phyloP scores from a whole-genome alignment of 352 stramenopile genomes.

The Phytopythium delawarense region DNA sequence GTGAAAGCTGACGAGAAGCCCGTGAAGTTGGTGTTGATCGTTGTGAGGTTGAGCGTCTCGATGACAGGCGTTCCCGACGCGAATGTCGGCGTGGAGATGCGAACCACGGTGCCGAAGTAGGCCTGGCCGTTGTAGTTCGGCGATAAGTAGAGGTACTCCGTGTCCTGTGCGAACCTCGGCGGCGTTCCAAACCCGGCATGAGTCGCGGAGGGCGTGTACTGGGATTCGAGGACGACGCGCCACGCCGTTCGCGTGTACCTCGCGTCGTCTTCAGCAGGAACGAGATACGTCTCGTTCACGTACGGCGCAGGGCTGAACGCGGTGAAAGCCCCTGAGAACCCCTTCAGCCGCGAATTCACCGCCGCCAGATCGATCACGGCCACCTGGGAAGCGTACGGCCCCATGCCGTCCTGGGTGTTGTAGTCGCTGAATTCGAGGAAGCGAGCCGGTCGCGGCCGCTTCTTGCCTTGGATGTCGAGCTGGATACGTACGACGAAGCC shows the following conservation, averaged over 20 bases:
- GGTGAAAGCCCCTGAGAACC: slow-evolving; percentile 62
- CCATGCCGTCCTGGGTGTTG: slow-evolving; percentile 54
- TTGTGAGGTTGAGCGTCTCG: slow-evolving; percentile 47
- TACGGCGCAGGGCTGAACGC: slow-evolving; percentile 43
- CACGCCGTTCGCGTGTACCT: slow-evolving; percentile 43
- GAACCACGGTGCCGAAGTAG: slow-evolving; percentile 50
- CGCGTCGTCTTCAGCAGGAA: slow-evolving; percentile 37
- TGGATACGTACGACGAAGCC: slow-evolving; percentile 57
- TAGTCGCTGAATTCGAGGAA: slow-evolving; percentile 84
- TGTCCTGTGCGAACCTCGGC: slow-evolving; percentile 23
- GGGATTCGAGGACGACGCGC: slow-evolving; percentile 41
- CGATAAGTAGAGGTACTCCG: slow-evolving; percentile 70
- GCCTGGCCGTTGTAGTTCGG: slow-evolving; percentile 57
- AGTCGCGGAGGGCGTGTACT: slow-evolving; percentile 38
- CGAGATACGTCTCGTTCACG: slow-evolving; percentile 62
- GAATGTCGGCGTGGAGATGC: slow-evolving; percentile 56
- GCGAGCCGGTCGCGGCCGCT: slow-evolving; percentile 59
- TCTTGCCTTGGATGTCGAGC: slow-evolving; percentile 71
- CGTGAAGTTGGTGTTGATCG: slow-evolving; percentile 31
- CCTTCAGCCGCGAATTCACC: slow-evolving; percentile 42
- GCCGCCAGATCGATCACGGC: slow-evolving; percentile 48
- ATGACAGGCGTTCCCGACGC: slow-evolving; percentile 35
- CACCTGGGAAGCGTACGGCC: slow-evolving; percentile 59
- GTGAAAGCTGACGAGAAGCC: slow-evolving; percentile 63
- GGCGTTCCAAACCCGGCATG: slow-evolving; percentile 35